Evolutionary conservation across 2,329 filamentous ascomycete species (phyloP).

Genomic region (Hansfordia pulvinata): DNA sequence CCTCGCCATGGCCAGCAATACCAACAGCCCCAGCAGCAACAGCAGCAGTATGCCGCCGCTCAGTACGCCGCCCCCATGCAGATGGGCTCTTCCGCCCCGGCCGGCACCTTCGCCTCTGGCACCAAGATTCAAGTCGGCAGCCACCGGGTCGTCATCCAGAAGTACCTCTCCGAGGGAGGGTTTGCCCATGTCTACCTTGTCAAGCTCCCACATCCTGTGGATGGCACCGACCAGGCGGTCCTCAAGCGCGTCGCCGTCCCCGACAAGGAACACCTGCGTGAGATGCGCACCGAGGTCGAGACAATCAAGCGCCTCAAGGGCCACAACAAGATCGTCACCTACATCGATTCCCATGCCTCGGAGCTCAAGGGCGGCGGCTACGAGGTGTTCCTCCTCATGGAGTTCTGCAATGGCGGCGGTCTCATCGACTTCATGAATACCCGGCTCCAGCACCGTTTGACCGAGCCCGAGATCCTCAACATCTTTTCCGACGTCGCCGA

Average conservation of each 20-base stretch:
- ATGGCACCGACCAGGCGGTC: slow-evolving; percentile 70
- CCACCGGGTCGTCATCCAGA: slow-evolving; percentile 88
- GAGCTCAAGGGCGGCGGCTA: slow-evolving; percentile 87
- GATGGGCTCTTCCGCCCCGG: slow-evolving; percentile 35
- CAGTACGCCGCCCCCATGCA: slow-evolving; percentile 29
- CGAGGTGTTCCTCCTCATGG: slow-evolving; percentile 97
- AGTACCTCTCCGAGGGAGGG: slow-evolving; percentile 94
- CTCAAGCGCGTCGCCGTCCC: slow-evolving; percentile 93
- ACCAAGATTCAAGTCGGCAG: slow-evolving; percentile 94
- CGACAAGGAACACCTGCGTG: slow-evolving; percentile 85
- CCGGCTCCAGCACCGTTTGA: slow-evolving; percentile 85
- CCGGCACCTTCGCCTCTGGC: slow-evolving; percentile 80
- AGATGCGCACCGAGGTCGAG: slow-evolving; percentile 97
- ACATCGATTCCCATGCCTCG: slow-evolving; percentile 95
- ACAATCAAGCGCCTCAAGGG: slow-evolving; percentile 99
- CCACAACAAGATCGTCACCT: slow-evolving; percentile 90
- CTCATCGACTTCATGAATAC: slow-evolving; percentile 99
- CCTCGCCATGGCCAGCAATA: slow-evolving; percentile 26
- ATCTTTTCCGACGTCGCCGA: slow-evolving; percentile 95
- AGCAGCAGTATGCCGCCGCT: no score
- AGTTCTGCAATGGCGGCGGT: slow-evolving; percentile 87
- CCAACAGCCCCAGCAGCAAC: no score
- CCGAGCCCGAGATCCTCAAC: slow-evolving; percentile 91
- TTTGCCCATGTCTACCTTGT: slow-evolving; percentile 98
- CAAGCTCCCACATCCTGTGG: slow-evolving; percentile 62